A percentile compares a stretch with the other conserved stretches of the same genome.
phyloP scores from a whole-genome alignment of 192 early-diverging fungal species.

The Coemansia sp. region DNA sequence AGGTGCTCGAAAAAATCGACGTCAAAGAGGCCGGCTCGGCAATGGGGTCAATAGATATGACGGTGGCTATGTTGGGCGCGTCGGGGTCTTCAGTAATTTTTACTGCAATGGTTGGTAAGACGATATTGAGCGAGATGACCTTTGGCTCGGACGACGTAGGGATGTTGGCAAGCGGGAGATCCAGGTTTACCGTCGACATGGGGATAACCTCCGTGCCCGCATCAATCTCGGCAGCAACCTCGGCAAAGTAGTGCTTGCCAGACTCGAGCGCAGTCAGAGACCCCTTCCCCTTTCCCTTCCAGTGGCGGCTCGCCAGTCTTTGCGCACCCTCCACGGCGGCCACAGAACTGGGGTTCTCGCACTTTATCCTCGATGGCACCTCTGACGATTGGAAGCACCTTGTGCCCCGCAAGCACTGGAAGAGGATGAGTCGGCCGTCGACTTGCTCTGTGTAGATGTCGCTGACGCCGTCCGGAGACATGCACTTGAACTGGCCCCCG shows the following conservation, averaged over 20 bases:
- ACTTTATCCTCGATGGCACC: conserved; percentile 10
- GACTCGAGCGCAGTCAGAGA: not conserved
- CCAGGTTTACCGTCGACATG: not conserved
- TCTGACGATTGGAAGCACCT: conserved; percentile 16
- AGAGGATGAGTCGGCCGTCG: not conserved
- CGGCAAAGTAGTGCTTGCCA: not conserved
- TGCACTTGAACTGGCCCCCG: conserved; percentile 5
- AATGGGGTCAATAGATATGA: conserved; percentile 20
- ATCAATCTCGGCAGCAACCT: not conserved
- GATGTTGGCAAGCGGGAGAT: not conserved
- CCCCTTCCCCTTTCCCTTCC: not conserved
- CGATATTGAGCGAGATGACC: conserved; percentile 31
- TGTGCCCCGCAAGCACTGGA: conserved; percentile 18
- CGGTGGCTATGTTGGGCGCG: conserved; percentile 10
- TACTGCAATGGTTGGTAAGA: conserved; percentile 41
- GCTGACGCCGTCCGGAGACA: conserved; percentile 18
- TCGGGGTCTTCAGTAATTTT: conserved; percentile 26
- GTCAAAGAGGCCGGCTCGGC: not conserved
- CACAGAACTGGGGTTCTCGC: conserved; percentile 2
- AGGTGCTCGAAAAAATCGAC: not conserved
- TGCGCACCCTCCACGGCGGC: not conserved
- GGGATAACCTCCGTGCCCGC: not conserved
- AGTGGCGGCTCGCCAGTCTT: not conserved
- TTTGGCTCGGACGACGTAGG: conserved; percentile 33
- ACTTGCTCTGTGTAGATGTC: conserved; percentile 17